Conservation (phyloP, 1,284 basidiomycete genomes). For the Rhodotorula sp. region DNA sequence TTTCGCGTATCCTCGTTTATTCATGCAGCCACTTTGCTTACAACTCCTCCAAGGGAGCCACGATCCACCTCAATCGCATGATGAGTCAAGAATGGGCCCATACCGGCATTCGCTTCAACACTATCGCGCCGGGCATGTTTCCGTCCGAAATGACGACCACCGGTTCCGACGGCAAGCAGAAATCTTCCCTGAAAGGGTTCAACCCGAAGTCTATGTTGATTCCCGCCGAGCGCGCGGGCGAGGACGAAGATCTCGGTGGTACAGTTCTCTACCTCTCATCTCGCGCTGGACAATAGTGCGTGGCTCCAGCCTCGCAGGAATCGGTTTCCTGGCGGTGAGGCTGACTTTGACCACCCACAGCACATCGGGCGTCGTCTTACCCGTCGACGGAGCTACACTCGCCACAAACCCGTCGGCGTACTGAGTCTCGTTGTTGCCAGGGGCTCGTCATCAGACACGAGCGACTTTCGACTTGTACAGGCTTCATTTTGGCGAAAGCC, state of each 20-base stretch:
- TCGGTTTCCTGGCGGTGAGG: background rate
- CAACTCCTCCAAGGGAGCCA: slow-evolving; percentile 67
- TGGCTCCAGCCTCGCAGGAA: background rate
- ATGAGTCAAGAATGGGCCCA: slow-evolving; percentile 69
- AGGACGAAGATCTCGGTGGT: slow-evolving; percentile 28
- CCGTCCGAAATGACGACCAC: slow-evolving; percentile 62
- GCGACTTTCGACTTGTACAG: too few relatives aligned
- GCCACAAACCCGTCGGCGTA: slow-evolving; percentile 18
- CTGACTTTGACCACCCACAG: background rate
- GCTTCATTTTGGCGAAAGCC: too few relatives aligned
- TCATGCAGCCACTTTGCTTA: slow-evolving; percentile 8
- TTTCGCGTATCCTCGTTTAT: too few relatives aligned
- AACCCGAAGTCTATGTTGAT: slow-evolving; percentile 18
- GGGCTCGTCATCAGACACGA: too few relatives aligned
- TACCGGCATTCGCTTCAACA: slow-evolving; percentile 62
- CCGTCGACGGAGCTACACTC: slow-evolving; percentile 26
- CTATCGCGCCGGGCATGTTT: slow-evolving; percentile 60
- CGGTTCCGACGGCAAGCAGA: slow-evolving; percentile 53
- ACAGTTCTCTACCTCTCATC: slow-evolving; percentile 16
- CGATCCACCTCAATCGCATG: slow-evolving; percentile 68
- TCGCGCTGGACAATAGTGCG: slow-evolving; percentile 22
- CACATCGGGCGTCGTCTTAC: slow-evolving; percentile 19
- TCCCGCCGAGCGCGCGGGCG: slow-evolving; percentile 25
- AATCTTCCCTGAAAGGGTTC: slow-evolving; percentile 45
- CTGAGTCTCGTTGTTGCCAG: background rate